These are phyloP conservation scores for Paxillus ammoniavirescens DNA, from an alignment of 768 basidiomycete genomes.

Conservation along the genomic window DNA sequence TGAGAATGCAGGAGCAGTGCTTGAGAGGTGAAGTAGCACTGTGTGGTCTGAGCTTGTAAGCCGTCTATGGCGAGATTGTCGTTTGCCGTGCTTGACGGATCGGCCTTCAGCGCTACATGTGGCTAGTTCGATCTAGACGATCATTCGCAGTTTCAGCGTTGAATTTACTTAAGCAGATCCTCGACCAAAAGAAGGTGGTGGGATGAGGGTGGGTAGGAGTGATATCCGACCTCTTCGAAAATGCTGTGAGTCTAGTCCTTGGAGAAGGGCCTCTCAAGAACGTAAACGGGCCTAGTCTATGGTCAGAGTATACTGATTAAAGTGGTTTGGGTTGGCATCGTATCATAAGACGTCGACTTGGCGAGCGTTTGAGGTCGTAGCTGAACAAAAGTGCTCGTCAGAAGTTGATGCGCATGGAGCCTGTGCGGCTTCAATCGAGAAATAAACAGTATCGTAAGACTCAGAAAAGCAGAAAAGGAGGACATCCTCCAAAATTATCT, in stretches of 20 bases:
- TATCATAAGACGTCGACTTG: not conserved
- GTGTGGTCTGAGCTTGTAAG: not conserved
- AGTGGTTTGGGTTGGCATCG: no score
- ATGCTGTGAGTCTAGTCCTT: no score
- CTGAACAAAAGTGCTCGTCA: not conserved
- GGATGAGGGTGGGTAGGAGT: no score
- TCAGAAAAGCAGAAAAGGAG: not conserved
- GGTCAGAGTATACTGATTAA: no score
- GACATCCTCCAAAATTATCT: not conserved
- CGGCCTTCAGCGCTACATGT: no score
- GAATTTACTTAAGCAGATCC: not conserved
- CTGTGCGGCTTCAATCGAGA: not conserved
- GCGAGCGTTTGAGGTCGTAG: no score
- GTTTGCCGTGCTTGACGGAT: not conserved
- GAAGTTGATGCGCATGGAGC: not conserved
- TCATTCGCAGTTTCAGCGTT: not conserved
- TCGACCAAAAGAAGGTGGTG: not conserved
- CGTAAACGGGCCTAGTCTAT: not conserved
- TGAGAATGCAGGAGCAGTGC: not conserved
- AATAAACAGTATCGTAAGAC: not conserved
- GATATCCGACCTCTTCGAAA: no score
- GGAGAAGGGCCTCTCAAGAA: not conserved
- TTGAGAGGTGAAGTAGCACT: not conserved
- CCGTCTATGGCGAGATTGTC: not conserved
- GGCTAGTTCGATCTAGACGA: no score